Percentiles rank a stretch among this genome's conserved stretches.
Evolutionary conservation across 495 filamentous ascomycete genomes (phyloP).

Genomic region (Rostrohypoxylon terebratum): DNA sequence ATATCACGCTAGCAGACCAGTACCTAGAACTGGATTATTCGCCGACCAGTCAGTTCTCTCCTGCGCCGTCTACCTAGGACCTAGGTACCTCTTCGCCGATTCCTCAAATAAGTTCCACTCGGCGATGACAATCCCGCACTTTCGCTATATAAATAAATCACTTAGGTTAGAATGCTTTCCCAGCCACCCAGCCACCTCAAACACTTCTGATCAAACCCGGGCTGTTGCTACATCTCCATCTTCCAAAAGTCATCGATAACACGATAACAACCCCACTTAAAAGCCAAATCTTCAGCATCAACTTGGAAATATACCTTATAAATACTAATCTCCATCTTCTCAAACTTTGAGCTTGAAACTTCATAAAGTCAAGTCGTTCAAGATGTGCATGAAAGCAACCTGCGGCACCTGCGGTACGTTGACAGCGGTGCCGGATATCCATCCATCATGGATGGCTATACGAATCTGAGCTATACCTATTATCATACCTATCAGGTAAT

Average conservation of each 20-base stretch:
- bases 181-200: too few species aligned
- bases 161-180: too few species aligned
- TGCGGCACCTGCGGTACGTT: conserved; percentile 48
- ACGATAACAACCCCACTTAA: background rate
- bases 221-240: background rate
- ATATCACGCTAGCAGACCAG: conserved; percentile 12
- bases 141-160: conserved; percentile 19
- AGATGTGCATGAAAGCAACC: conserved; percentile 50
- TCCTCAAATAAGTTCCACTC: conserved; percentile 22
- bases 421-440: background rate
- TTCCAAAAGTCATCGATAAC: background rate
- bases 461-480: background rate
- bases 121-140: conserved; percentile 9
- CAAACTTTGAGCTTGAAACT: background rate
- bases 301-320: too few species aligned
- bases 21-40: conserved; percentile 8
- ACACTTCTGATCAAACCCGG: background rate
- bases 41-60: conserved; percentile 25
- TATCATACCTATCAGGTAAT: conserved; percentile 58
- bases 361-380: conserved; percentile 28
- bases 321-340: background rate
- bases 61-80: conserved; percentile 17
- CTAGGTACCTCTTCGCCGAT: conserved; percentile 35
- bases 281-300: too few species aligned
- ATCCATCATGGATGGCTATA: background rate